These are phyloP conservation scores for Exophiala lecanii-corni DNA, from an alignment of 2,329 filamentous ascomycete genomes.

Conservation along the genomic window DNA sequence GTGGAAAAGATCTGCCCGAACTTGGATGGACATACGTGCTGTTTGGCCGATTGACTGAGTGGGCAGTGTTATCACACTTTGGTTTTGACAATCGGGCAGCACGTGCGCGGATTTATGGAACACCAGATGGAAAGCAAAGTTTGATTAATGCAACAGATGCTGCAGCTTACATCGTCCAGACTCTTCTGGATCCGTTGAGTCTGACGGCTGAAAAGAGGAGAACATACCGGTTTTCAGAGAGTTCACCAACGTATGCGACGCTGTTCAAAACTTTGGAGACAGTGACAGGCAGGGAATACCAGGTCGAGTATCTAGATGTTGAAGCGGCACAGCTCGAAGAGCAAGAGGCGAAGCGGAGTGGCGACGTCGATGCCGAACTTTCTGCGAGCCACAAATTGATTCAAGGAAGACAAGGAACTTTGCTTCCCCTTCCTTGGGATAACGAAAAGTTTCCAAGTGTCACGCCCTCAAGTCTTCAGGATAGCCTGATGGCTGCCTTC, in stretches of 20 bases:
- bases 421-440: slow-evolving; percentile 9
- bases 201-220: slow-evolving; percentile 1
- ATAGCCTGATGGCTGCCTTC: slow-evolving; percentile 7
- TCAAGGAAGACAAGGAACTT: slow-evolving; percentile 10
- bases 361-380: slow-evolving; percentile 12
- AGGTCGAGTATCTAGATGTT: slow-evolving; percentile 10
- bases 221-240: slow-evolving; percentile 13
- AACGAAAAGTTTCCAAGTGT: slow-evolving; percentile 10
- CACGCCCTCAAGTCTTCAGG: slow-evolving; percentile 3
- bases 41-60: slow-evolving; percentile 34
- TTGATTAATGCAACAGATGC: slow-evolving; percentile 9
- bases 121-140: slow-evolving; percentile 7
- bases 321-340: slow-evolving; percentile 12
- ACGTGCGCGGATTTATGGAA: slow-evolving; percentile 9
- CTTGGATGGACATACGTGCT: slow-evolving; percentile 31
- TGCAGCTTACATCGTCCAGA: slow-evolving; percentile 11
- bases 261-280: slow-evolving; percentile 9
- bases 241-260: slow-evolving; percentile 4
- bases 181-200: slow-evolving; percentile 4
- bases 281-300: slow-evolving; percentile 10
- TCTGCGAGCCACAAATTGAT: slow-evolving; percentile 13
- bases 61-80: slow-evolving; percentile 25
- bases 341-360: slow-evolving; percentile 3
- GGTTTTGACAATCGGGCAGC: slow-evolving; percentile 9
- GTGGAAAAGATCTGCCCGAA: slow-evolving; percentile 12